Conservation (phyloP, 352 stramenopile genomes). For the Globisporangium cystogenes region DNA sequence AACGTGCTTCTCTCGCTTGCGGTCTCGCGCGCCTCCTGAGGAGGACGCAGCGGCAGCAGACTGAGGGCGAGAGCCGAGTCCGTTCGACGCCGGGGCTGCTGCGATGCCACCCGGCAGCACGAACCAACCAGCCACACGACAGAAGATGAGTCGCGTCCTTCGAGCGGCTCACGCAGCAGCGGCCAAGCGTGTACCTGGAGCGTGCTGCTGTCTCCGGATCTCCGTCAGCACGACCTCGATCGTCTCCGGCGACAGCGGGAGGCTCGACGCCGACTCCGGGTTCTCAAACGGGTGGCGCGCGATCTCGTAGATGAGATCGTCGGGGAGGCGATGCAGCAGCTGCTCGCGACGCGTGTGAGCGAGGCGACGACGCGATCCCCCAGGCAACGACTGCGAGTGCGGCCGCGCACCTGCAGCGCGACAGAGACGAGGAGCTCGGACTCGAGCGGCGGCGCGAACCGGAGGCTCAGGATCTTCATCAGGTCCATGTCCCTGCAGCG, state of each 20-base stretch:
- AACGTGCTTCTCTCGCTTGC: conserved; percentile 4
- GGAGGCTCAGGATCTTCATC: conserved; percentile 87
- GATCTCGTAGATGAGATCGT: conserved; percentile 85
- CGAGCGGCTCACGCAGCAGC: neutral
- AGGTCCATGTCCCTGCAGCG: conserved; percentile 71
- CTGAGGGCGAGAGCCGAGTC: neutral
- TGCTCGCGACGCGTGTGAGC: conserved; percentile 9
- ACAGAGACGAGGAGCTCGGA: conserved; percentile 83
- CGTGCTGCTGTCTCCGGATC: conserved; percentile 25
- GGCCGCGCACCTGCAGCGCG: conserved; percentile 51
- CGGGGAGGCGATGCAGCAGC: conserved; percentile 80
- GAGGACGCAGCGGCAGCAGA: neutral
- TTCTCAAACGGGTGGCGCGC: conserved; percentile 76
- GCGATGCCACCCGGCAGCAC: neutral
- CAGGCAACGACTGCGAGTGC: neutral
- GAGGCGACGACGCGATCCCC: neutral
- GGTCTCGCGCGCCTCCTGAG: neutral
- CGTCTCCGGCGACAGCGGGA: conserved; percentile 51
- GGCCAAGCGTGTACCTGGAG: conserved; percentile 3
- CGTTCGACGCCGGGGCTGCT: neutral
- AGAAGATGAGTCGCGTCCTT: neutral
- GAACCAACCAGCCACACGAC: neutral
- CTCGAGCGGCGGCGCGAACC: conserved; percentile 73
- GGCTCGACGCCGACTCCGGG: conserved; percentile 42
- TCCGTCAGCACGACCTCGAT: conserved; percentile 43